A percentile compares a stretch with the other conserved stretches of the same genome.
Conservation (phyloP, 2,329 filamentous ascomycete species). For the Penicillium sp. region DNA sequence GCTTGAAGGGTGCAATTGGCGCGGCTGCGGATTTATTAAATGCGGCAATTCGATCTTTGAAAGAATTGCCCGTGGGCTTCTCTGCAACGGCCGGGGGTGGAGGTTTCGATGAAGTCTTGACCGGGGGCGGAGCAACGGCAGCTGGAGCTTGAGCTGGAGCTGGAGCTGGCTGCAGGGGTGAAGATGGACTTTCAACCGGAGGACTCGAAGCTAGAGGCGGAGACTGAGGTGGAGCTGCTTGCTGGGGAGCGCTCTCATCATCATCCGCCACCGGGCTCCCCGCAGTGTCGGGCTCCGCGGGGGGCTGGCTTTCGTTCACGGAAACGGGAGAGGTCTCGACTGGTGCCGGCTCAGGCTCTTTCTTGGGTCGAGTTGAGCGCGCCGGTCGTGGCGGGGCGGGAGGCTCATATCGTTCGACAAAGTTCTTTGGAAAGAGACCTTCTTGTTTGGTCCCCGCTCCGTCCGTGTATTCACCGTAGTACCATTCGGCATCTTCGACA, state of each 20-base stretch:
- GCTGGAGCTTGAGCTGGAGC: slow-evolving; percentile 23
- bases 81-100: slow-evolving; percentile 62
- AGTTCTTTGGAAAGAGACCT: slow-evolving; percentile 92
- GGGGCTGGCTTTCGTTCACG: slow-evolving; percentile 25
- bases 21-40: slow-evolving; percentile 88
- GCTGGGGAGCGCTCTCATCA: slow-evolving; percentile 18
- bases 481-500: slow-evolving; percentile 91
- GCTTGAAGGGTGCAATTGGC: slow-evolving; percentile 85
- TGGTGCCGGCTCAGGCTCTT: slow-evolving; percentile 46
- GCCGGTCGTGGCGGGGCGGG: slow-evolving; percentile 79
- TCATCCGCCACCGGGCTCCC: slow-evolving; percentile 23
- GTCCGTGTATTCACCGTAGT: slow-evolving; percentile 79
- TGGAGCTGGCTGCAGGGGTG: slow-evolving; percentile 24
- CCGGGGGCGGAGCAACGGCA: slow-evolving; percentile 29
- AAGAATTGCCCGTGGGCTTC: slow-evolving; percentile 70
- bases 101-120: slow-evolving; percentile 47
- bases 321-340: slow-evolving; percentile 23
- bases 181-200: slow-evolving; percentile 21
- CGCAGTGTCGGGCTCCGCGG: slow-evolving; percentile 30
- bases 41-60: slow-evolving; percentile 91
- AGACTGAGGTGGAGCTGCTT: slow-evolving; percentile 17
- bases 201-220: slow-evolving; percentile 21
- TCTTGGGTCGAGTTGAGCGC: slow-evolving; percentile 63
- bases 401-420: slow-evolving; percentile 93
- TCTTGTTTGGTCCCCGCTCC: slow-evolving; percentile 66